phyloP scores from a whole-genome alignment of 2,329 filamentous ascomycete genomes.

The Colletotrichum sp. region DNA sequence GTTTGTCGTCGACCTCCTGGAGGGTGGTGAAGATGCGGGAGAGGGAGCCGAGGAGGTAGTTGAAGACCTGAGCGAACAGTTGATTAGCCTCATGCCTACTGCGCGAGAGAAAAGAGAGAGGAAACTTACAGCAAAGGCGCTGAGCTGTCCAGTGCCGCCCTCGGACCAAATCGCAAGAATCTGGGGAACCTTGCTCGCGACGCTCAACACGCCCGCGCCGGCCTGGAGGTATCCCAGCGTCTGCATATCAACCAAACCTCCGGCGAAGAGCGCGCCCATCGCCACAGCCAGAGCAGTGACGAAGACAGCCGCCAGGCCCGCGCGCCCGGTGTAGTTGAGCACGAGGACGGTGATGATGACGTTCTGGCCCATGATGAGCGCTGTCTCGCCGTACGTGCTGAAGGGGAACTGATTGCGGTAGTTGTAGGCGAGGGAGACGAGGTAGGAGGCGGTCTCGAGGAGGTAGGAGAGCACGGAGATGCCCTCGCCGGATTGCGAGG shows the following conservation, averaged over 20 bases:
- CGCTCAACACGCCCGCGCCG: slow-evolving; percentile 79
- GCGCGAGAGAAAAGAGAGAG: not conserved
- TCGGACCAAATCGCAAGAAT: slow-evolving; percentile 85
- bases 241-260: slow-evolving; percentile 68
- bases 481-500: slow-evolving; percentile 80
- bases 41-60: slow-evolving; percentile 92
- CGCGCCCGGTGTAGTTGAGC: slow-evolving; percentile 78
- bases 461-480: slow-evolving; percentile 90
- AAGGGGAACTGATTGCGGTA: slow-evolving; percentile 91
- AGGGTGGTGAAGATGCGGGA: slow-evolving; percentile 97
- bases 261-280: slow-evolving; percentile 73
- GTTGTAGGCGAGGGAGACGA: slow-evolving; percentile 93
- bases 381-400: slow-evolving; percentile 95
- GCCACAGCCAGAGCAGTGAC: slow-evolving; percentile 76
- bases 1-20: slow-evolving; percentile 94
- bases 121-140: slow-evolving; percentile 87
- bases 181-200: slow-evolving; percentile 93
- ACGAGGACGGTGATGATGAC: slow-evolving; percentile 87
- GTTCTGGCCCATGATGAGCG: slow-evolving; percentile 90
- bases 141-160: slow-evolving; percentile 92
- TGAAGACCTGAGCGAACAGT: slow-evolving; percentile 76
- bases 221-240: slow-evolving; percentile 80
- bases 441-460: slow-evolving; percentile 86
- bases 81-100: not conserved
- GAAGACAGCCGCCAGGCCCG: slow-evolving; percentile 74